Evolutionary conservation across 2,329 filamentous ascomycete genomes (phyloP).

Genomic region (Fusarium marasasianum): DNA sequence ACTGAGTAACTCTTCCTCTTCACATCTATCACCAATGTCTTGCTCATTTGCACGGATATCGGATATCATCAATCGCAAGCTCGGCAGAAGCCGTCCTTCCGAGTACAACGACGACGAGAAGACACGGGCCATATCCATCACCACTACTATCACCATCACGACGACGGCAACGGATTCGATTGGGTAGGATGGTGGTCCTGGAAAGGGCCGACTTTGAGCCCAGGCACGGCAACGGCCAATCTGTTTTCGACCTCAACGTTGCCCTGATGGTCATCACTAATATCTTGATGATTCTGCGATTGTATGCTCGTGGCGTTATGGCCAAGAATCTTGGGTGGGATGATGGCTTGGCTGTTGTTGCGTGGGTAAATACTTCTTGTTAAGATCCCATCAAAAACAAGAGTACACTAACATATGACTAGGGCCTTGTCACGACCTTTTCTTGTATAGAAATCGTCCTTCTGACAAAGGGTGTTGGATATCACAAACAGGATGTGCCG

Average conservation of each 20-base stretch:
- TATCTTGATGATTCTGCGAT: slow-evolving; percentile 25
- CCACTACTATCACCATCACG: slow-evolving; percentile 30
- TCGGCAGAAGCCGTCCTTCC: slow-evolving; percentile 25
- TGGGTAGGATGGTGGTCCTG: slow-evolving; percentile 15
- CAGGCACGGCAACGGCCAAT: slow-evolving; percentile 1
- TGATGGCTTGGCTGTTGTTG: slow-evolving; percentile 31
- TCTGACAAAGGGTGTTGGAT: slow-evolving; percentile 28
- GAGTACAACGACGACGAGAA: slow-evolving; percentile 21
- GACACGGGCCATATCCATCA: slow-evolving; percentile 26
- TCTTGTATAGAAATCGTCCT: slow-evolving; percentile 31
- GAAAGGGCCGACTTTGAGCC: not conserved
- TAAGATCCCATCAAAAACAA: not conserved
- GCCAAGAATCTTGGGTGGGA: slow-evolving; percentile 34
- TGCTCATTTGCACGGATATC: slow-evolving; percentile 31
- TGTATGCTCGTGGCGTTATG: slow-evolving; percentile 35
- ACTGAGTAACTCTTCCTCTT: not conserved
- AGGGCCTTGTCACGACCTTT: slow-evolving; percentile 22
- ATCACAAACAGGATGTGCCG: slow-evolving; percentile 22
- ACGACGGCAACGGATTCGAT: slow-evolving; percentile 12
- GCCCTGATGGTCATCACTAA: slow-evolving; percentile 32
- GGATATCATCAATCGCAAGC: slow-evolving; percentile 32
- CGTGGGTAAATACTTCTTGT: slow-evolving; percentile 26
- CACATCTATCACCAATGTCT: slow-evolving; percentile 16
- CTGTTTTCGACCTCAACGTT: slow-evolving; percentile 33
- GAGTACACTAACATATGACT: not conserved